Base-by-base conservation (phyloP, 768 basidiomycete species). In the Dentipellis sp. region DNA sequence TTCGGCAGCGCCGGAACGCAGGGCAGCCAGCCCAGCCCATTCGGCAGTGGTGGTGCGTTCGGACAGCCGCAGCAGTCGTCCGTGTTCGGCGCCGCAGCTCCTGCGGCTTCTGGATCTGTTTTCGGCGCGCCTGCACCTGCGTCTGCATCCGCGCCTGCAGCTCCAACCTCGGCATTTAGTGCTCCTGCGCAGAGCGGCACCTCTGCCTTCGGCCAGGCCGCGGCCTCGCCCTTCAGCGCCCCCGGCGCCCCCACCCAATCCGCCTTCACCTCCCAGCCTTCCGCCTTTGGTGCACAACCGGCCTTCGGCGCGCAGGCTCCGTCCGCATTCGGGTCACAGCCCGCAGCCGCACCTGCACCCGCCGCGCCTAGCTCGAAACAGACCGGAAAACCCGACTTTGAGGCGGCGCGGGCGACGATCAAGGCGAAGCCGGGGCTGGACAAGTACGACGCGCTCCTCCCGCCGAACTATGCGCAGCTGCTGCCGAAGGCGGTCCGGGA, bases 381-480 rank as follows among this genome's bases (percentile, higher is more conserved):
- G 55, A 40, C 11, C 57, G 61, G 9, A 55, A 40, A 10, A 52
- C 58, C 50, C 52, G 60, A 23, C 46, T 39, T n/a, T 72, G 67
- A 5, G 67, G 67, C 55, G 71, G 74, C 56, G 52, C 65, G 16
- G 40, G 59, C n/a, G 66, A 74, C 65, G 55, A 58, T 61, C 19
- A 64, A 71, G 53, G 73, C 72, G 61, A 71, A 71, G 63, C 75
- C 76, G 6, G 77, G 74, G 6, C 59, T 72, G 42, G 78, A 82
- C 57, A 77, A 78, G 47, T 86, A 84, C 60, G 79, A 82, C 55
- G 58, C 54, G 39, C 65, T 75, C 12, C 70, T 88, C 22, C 85
- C 85, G 5, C 59, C 63, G n/a, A 74, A 82, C 58, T 88, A 88
- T 66, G 16, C 14, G 23, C 19, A 75, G 36, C 65, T 77, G 36